Conservation (phyloP, 495 filamentous ascomycete species). For the Aspergillus olivimuriae region DNA sequence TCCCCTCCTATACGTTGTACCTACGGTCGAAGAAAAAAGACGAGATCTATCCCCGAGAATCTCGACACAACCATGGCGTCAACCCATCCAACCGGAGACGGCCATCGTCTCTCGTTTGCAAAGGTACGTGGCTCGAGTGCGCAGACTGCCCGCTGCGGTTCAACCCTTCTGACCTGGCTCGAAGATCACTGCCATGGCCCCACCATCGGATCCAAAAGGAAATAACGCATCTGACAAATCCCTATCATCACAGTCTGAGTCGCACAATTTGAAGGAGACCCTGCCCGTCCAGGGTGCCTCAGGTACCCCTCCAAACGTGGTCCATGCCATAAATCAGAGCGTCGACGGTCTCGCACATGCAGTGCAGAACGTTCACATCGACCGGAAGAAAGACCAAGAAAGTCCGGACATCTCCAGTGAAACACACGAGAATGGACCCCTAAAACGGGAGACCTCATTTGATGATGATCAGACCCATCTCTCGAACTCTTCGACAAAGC, state of each 20-base stretch:
- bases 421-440: constrained; percentile 23
- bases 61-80: constrained; percentile 34
- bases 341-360: constrained; percentile 29
- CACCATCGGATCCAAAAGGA: constrained; percentile 22
- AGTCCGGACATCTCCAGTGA: constrained; percentile 22
- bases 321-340: constrained; percentile 17
- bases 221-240: constrained; percentile 17
- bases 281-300: constrained; percentile 16
- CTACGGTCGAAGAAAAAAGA: too few relatives aligned
- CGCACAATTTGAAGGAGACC: constrained; percentile 13
- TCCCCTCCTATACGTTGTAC: too few relatives aligned
- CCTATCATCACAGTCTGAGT: constrained; percentile 12
- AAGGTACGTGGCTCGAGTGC: constrained; percentile 24
- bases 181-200: constrained; percentile 42
- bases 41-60: too few relatives aligned
- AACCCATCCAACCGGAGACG: constrained; percentile 21
- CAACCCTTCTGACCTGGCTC: constrained; percentile 5
- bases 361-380: constrained; percentile 30
- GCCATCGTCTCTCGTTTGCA: constrained; percentile 39
- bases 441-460: constrained; percentile 39
- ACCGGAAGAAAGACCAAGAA: constrained; percentile 22
- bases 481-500: constrained; percentile 73
- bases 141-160: background rate
- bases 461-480: constrained; percentile 59
- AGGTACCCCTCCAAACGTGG: constrained; percentile 13